These are phyloP conservation scores for Phalaenopsis aphrodite DNA, from an alignment of 106 monocot species.

Conservation along the genomic window DNA sequence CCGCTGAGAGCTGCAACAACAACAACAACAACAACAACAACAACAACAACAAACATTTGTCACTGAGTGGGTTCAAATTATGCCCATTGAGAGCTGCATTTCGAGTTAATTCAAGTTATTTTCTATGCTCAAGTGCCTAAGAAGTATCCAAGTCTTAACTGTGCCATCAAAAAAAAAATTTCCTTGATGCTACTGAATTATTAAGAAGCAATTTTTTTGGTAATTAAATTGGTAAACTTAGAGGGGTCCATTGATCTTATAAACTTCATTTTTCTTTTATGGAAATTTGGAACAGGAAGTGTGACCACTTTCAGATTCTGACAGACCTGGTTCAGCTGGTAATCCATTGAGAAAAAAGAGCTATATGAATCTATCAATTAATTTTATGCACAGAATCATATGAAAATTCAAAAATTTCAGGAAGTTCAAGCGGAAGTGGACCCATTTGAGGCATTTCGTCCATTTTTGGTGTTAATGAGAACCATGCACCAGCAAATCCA, in stretches of 20 bases:
- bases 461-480: conserved; percentile 73
- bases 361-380: neutral
- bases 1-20: neutral
- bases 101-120: neutral
- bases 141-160: no score
- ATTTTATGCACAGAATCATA: neutral
- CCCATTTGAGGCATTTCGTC: conserved; percentile 82
- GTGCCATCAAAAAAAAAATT: no score
- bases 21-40: no score
- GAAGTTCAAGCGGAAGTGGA: conserved; percentile 45
- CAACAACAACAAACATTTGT: no score
- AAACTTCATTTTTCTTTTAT: neutral
- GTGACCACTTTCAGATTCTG: conserved; percentile 45
- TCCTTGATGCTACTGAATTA: neutral
- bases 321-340: conserved; percentile 58
- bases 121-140: no score
- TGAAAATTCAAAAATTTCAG: conserved; percentile 17
- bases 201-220: neutral
- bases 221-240: neutral
- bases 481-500: conserved; percentile 33
- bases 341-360: neutral
- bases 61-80: no score
- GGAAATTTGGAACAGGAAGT: conserved; percentile 29
- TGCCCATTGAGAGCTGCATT: no score
- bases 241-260: neutral